Base-by-base conservation (phyloP, 257 asterid genomes). In the Fraxinus americana region DNA sequence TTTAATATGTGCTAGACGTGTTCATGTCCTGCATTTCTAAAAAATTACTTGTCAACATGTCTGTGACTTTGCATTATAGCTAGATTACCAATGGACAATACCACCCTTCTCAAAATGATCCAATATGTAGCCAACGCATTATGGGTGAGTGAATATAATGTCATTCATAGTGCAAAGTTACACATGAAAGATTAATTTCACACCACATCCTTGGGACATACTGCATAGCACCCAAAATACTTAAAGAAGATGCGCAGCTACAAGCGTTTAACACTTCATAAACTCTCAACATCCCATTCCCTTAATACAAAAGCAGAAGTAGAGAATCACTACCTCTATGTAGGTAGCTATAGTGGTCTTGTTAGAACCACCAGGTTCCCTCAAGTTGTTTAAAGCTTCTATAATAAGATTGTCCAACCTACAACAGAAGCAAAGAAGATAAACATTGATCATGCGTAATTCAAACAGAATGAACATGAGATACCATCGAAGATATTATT, bases 381-480 rank as follows among this genome's bases (percentile, higher is more conserved):
- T 89, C 85, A 92, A 81, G 86, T 80, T 90, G 86, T 78, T 90
- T 83, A 94, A 88, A 82, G 99, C 99, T 82, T 94, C 99, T 88
- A 92, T 84, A 32, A 94, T 89, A 83, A 94, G 98, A 84, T 89
- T 88, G 80, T 92, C 99, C 96, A 92, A 83, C 95, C 99, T 94
- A 83, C 45, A 78, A 71, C 69, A 86, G 76, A 54, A 50, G 66
- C 74, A 80, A 59, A 59, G 74, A 79, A 82, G 66, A 79, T 69
- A 74, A 70, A 59, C 71, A 81, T 35, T 68, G 30, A 70, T 78
- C 74, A 72, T 66, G 35, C 72, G 76, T 35, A 70, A 73, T 78
- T 68, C 73, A 74, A 27, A 86, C 67, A 83, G 52, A 81, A 68
- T 68, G 48, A 79, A 67, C 72, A 71, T 38, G 43, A 77, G 30